Evolutionary conservation across 176 grass and related monocot species (phyloP), one percentile per base, ranked within the genome.

Genomic region (Aegilops umbellulata): DNA sequence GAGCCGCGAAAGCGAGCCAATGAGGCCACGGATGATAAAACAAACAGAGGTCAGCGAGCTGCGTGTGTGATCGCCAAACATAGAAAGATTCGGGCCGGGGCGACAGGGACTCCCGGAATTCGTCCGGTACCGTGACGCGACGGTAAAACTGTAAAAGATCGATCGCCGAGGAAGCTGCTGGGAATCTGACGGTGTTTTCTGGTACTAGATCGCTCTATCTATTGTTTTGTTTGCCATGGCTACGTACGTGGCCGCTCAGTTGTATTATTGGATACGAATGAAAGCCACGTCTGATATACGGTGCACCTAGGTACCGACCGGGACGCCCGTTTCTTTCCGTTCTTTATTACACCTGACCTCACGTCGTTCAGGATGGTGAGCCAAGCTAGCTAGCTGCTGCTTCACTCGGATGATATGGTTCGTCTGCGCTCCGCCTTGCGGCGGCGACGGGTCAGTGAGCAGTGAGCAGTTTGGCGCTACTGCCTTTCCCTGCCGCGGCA

Each of bases 161-260:
- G 53, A 13, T 77, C 2, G 2, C 5, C 6, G 20, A 64, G 57
- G 85, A 87, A 81, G 78, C 85, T 81, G 39, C 85, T 22, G 3
- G 32, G 78, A 86, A 86, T 86, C 35, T 10, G 47, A 63, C 19
- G 55, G 41, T 10, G 22, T 25, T 19, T 71, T 80, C 66, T 72
- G 17, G 3, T 12, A 3, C 0, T 42, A 11, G 65, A 62, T 46
- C 1, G 36, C 5, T 13, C 65, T 8, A 57, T 57, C 53, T 46
- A 15, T 2, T 13, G 53, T 46, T 22, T 2, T 13, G 53, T 51
- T 25, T 31, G 60, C 10, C 20, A 25, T 55, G 7, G 58, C 12
- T 57, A 44, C 41, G 3, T 44, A 22, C 53, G 53, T 22, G 60
- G 60, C 60, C 32, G 4, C 17, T 35, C 38, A 35, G 44, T 25